Evolutionary conservation across 257 asterid genomes (phyloP), one percentile per base, ranked within the genome.

Genomic region (Salvia rosmarinus): DNA sequence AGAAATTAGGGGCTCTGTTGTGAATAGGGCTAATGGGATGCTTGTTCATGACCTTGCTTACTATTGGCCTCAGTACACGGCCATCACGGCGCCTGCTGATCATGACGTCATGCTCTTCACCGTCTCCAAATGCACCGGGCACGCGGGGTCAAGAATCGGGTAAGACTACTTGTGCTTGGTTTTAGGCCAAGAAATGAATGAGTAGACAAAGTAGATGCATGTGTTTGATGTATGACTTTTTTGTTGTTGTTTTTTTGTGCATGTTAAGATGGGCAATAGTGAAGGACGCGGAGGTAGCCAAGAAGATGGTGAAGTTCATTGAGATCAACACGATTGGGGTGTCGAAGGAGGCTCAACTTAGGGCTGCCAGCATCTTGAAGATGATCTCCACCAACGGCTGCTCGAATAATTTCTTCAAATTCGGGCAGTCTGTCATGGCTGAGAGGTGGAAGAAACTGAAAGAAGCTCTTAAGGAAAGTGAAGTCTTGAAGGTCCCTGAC

Each of bases 1-100:
- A 0, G 60, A 30, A 6, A 75, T 64, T 1, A 62, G 92, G 58
- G 77, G 73, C 20, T 66, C 90, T 1, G 85, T 83, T 2, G 86
- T 90, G 13, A 84, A 86, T n/a, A 16, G 63, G 2, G 57, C 74
- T 6, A 56, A 82, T 25, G 95, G 96, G 28, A 79, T 30, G 71
- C 35, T 79, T 1, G 43, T 94, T n/a, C 80, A 90, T 76, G 96
- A 94, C 32, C 82, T 89, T 9, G 97, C 96, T 11, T 94, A 94
- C 60, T 91, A 91, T 34, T 94, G 98, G 97, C 97, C 96, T 0
- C 96, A 93, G 0, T 89, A 87, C 77, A 87, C 90, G 0, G 78
- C 96, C 30, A 86, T 90, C 32, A 80, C 97, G 5, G 28, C 87
- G 16, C 77, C 87, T 14, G 79, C 80, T 4, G 79, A 87, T 72